These are phyloP conservation scores for Coniella vitis DNA, from an alignment of 2,329 filamentous ascomycete species.

Conservation along the genomic window DNA sequence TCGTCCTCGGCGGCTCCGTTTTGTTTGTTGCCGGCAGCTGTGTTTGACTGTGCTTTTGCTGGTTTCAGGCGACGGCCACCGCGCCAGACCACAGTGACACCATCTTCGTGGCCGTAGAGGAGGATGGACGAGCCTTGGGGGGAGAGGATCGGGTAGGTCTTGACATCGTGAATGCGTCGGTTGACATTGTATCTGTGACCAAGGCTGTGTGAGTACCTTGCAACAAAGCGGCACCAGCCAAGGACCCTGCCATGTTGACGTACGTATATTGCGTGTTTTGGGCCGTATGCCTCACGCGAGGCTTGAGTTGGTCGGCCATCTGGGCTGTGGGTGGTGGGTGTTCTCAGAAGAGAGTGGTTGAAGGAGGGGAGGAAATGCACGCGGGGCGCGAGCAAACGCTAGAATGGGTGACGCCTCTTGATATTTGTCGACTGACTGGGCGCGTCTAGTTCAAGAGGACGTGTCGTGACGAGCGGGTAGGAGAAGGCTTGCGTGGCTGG, in stretches of 20 bases:
- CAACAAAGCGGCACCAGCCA: not conserved
- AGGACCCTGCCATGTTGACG: slow-evolving; percentile 17
- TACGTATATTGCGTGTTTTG: slow-evolving; percentile 45
- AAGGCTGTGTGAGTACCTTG: not conserved
- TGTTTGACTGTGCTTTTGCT: slow-evolving; percentile 25
- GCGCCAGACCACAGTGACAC: slow-evolving; percentile 55
- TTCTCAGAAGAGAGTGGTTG: not conserved
- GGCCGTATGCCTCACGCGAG: slow-evolving; percentile 39
- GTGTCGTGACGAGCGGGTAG: no score
- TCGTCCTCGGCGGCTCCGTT: slow-evolving; percentile 45
- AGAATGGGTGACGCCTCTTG: no score
- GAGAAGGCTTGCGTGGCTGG: no score
- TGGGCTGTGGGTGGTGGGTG: not conserved
- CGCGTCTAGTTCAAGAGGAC: no score
- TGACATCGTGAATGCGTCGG: slow-evolving; percentile 51
- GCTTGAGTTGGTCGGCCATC: slow-evolving; percentile 23
- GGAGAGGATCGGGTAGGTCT: slow-evolving; percentile 54
- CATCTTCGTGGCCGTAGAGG: slow-evolving; percentile 58
- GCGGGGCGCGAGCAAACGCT: no score
- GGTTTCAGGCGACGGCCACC: slow-evolving; percentile 54
- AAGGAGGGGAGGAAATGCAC: not conserved
- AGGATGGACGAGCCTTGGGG: slow-evolving; percentile 58
- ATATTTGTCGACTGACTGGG: no score
- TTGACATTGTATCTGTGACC: slow-evolving; percentile 48
- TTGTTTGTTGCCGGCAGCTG: slow-evolving; percentile 33